phyloP scores from a whole-genome alignment of 1,139 yeast genomes.

The Kodamaea suecica region DNA sequence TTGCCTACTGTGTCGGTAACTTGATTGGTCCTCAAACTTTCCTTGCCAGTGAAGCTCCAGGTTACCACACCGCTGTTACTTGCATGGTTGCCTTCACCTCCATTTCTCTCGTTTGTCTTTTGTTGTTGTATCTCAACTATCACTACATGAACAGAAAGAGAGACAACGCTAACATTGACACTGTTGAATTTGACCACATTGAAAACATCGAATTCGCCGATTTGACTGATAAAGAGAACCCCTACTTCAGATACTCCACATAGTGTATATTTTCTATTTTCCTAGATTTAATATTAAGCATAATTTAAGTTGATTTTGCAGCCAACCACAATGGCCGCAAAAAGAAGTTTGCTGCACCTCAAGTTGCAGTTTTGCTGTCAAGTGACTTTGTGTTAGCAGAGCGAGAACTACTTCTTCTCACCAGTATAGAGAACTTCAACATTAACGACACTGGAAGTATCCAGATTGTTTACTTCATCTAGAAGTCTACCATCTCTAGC shows the following conservation, averaged over 20 bases:
- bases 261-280: no score
- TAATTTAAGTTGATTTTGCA: no score
- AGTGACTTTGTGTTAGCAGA: no score
- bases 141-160: slow-evolving; percentile 23
- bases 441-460: slow-evolving; percentile 3
- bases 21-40: slow-evolving; percentile 72
- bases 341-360: no score
- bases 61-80: slow-evolving; percentile 46
- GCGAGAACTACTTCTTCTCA: slow-evolving; percentile 1
- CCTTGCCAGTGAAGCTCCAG: slow-evolving; percentile 50
- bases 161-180: slow-evolving; percentile 23
- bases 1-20: slow-evolving; percentile 68
- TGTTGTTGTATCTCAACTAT: slow-evolving; percentile 30
- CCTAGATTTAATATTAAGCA: no score
- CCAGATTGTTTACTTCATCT: slow-evolving; percentile 6
- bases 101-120: slow-evolving; percentile 24
- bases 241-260: slow-evolving; percentile 50
- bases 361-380: no score
- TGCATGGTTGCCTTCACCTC: slow-evolving; percentile 44
- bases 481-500: slow-evolving; percentile 14
- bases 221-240: slow-evolving; percentile 65
- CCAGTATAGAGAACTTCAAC: background rate
- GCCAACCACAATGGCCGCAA: no score
- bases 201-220: slow-evolving; percentile 59
- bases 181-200: slow-evolving; percentile 19